phyloP scores from a whole-genome alignment of 2,329 filamentous ascomycete species.

The Aspergillus pseudonomiae region DNA sequence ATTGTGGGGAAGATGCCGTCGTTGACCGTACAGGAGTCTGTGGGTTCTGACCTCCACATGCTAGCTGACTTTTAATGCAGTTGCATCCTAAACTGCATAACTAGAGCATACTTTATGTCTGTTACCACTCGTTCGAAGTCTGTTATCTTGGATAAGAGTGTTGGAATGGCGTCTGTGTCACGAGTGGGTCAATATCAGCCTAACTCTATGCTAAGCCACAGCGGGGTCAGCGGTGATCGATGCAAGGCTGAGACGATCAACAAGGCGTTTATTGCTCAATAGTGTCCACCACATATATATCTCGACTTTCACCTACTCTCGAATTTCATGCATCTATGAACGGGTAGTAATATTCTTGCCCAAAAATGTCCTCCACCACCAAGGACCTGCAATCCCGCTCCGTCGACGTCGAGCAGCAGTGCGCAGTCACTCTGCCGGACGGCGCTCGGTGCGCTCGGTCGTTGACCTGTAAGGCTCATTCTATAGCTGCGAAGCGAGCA shows the following conservation, averaged over 20 bases:
- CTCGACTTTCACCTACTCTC: background rate
- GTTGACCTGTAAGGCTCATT: conserved; percentile 89
- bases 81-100: no score
- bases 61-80: no score
- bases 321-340: background rate
- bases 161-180: no score
- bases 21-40: no score
- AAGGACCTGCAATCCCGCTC: conserved; percentile 52
- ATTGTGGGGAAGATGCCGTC: no score
- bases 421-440: conserved; percentile 82
- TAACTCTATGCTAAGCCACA: background rate
- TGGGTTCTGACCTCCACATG: no score
- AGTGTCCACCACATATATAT: background rate
- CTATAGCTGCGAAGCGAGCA: conserved; percentile 90
- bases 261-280: background rate
- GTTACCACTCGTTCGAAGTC: no score
- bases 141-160: no score
- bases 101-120: no score
- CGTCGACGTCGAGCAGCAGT: conserved; percentile 91
- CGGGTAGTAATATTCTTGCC: background rate
- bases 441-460: conserved; percentile 85
- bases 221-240: background rate
- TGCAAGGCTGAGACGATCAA: background rate
- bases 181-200: background rate
- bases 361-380: background rate